These are phyloP conservation scores for Aspergillus carbonarius DNA, from an alignment of 2,329 filamentous ascomycete species.

Conservation along the genomic window DNA sequence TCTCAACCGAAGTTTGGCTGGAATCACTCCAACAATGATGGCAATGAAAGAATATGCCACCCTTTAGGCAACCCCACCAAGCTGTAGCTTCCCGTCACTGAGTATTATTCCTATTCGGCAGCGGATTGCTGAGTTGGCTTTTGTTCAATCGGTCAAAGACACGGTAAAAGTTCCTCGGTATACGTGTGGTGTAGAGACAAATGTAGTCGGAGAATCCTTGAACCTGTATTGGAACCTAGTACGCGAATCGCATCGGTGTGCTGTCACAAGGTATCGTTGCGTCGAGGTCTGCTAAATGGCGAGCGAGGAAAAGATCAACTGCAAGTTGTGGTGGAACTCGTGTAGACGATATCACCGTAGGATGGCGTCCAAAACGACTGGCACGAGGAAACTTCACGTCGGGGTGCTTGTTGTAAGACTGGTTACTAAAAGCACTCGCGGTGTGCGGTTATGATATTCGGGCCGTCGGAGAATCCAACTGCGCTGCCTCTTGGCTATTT, in stretches of 20 bases:
- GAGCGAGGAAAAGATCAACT: slow-evolving; percentile 16
- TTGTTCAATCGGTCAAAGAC: slow-evolving; percentile 9
- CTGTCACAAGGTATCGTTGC: slow-evolving; percentile 4
- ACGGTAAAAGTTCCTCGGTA: slow-evolving; percentile 8
- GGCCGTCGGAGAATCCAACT: slow-evolving; percentile 15
- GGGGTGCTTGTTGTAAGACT: slow-evolving; percentile 6
- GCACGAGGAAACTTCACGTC: neutral
- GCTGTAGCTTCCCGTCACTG: slow-evolving; percentile 26
- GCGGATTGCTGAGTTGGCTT: slow-evolving; percentile 9
- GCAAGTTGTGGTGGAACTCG: slow-evolving; percentile 4
- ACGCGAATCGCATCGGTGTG: slow-evolving; percentile 28
- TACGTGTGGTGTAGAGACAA: neutral
- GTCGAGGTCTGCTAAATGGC: slow-evolving; percentile 12
- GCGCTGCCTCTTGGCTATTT: slow-evolving; percentile 8
- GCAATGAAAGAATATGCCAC: slow-evolving; percentile 26
- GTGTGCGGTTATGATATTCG: slow-evolving; percentile 14
- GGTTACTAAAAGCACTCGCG: slow-evolving; percentile 6
- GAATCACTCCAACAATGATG: slow-evolving; percentile 27
- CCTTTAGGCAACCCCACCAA: slow-evolving; percentile 31
- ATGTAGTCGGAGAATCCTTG: slow-evolving; percentile 5
- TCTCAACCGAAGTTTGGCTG: slow-evolving; percentile 21
- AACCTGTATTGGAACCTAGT: slow-evolving; percentile 18
- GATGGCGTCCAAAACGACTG: neutral
- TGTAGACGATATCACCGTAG: slow-evolving; percentile 1
- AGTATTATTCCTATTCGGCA: slow-evolving; percentile 21